A percentile compares a stretch with the other conserved stretches of the same genome.
phyloP scores from a whole-genome alignment of 148 eudicot genomes.

The Silene conica region DNA sequence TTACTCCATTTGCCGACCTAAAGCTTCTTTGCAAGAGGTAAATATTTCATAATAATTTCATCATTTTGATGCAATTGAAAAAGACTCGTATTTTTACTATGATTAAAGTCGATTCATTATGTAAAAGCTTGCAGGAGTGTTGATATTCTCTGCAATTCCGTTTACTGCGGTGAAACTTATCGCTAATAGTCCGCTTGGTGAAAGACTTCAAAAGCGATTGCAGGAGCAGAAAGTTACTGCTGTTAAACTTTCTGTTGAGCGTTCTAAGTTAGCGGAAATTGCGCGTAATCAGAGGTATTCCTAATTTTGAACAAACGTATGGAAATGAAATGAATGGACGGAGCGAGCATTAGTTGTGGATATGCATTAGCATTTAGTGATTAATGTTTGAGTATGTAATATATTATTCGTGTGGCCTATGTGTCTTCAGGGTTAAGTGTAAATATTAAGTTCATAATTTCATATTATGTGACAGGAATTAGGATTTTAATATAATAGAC shows the following conservation, averaged over 20 bases:
- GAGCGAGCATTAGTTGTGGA: background rate
- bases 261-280: constrained; percentile 39
- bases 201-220: constrained; percentile 59
- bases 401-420: too few species aligned
- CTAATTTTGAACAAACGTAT: background rate
- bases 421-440: too few species aligned
- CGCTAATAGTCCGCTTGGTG: constrained; percentile 85
- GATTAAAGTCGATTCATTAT: background rate
- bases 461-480: too few species aligned
- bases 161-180: constrained; percentile 91
- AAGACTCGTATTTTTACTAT: too few species aligned
- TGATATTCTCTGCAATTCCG: constrained; percentile 89
- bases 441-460: too few species aligned
- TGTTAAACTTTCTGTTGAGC: constrained; percentile 36
- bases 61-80: background rate
- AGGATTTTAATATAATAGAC: too few species aligned
- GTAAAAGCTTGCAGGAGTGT: constrained; percentile 70
- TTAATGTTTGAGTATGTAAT: too few species aligned
- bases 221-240: constrained; percentile 50
- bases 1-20: constrained; percentile 6
- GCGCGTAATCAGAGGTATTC: constrained; percentile 63
- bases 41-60: background rate
- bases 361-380: too few species aligned
- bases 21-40: constrained; percentile 53
- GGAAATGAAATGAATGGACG: background rate